phyloP scores from a whole-genome alignment of 2,329 filamentous ascomycete species.

The Diplodia corticola region DNA sequence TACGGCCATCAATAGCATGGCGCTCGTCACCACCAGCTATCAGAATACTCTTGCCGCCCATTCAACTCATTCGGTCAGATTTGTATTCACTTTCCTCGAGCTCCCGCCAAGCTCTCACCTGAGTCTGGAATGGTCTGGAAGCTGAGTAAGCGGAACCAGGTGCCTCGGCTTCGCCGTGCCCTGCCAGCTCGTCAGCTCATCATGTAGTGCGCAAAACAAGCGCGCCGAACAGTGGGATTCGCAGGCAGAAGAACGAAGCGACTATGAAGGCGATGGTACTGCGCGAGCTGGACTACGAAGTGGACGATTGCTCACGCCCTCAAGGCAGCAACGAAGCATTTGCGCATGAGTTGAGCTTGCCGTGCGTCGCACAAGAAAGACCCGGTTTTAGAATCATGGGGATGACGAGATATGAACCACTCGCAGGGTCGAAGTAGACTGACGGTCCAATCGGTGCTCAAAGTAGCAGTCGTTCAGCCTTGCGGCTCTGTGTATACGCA shows the following conservation, averaged over 20 bases:
- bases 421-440: not conserved
- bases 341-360: not conserved
- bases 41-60: no score
- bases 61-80: no score
- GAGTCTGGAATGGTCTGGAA: not conserved
- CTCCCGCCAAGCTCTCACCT: not conserved
- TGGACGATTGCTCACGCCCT: not conserved
- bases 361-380: not conserved
- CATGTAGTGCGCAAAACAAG: not conserved
- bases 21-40: no score
- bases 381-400: not conserved
- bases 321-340: not conserved
- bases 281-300: not conserved
- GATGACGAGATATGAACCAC: not conserved
- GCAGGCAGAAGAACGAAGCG: not conserved
- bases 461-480: not conserved
- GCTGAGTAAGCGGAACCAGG: not conserved
- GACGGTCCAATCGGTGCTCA: not conserved
- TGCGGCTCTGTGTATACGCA: not conserved
- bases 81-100: not conserved
- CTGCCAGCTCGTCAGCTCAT: not conserved
- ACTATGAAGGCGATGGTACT: not conserved
- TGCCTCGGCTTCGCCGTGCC: not conserved
- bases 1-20: no score
- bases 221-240: not conserved